A percentile compares a stretch with the other conserved stretches of the same genome.
Conservation (phyloP, 495 filamentous ascomycete species). For the Penicillium parvum region DNA sequence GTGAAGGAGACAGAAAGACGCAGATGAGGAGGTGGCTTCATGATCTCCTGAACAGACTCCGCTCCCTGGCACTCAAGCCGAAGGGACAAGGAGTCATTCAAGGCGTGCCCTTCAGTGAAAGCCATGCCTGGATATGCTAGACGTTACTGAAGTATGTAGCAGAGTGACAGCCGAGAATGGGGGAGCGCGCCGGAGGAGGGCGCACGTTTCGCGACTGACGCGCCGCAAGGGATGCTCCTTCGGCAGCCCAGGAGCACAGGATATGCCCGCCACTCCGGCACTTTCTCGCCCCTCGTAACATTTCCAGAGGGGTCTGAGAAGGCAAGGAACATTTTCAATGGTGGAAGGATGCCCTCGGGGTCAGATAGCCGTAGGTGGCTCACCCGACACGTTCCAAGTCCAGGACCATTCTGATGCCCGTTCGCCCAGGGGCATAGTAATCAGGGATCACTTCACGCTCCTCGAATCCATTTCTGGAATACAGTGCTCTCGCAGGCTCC, state of each 20-base stretch:
- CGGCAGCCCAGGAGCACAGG: slow-evolving; percentile 24
- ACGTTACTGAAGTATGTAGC: slow-evolving; percentile 42
- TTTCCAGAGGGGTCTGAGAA: slow-evolving; percentile 8
- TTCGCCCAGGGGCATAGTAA: slow-evolving; percentile 56
- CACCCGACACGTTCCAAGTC: slow-evolving; percentile 33
- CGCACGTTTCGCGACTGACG: slow-evolving; percentile 34
- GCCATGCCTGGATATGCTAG: slow-evolving; percentile 47
- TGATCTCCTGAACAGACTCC: slow-evolving; percentile 18
- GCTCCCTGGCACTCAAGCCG: slow-evolving; percentile 27
- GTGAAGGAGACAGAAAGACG: slow-evolving; percentile 14
- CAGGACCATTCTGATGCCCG: slow-evolving; percentile 52
- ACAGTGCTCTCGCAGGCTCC: slow-evolving; percentile 46
- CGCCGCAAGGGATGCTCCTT: slow-evolving; percentile 36
- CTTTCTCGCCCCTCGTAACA: slow-evolving; percentile 20
- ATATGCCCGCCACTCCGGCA: slow-evolving; percentile 21
- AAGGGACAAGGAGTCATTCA: slow-evolving; percentile 38
- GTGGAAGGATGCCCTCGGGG: slow-evolving; percentile 4
- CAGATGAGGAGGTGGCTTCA: slow-evolving; percentile 18
- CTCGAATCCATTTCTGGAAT: slow-evolving; percentile 47
- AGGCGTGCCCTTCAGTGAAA: slow-evolving; percentile 34
- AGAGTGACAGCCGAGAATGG: slow-evolving; percentile 30
- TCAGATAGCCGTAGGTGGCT: slow-evolving; percentile 19
- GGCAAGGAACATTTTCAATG: slow-evolving; percentile 18
- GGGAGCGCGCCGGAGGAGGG: slow-evolving; percentile 15
- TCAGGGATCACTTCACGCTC: slow-evolving; percentile 48